A percentile compares a stretch with the other conserved stretches of the same genome.
These are phyloP conservation scores for Ceratobasidium theobromae DNA, from an alignment of 1,284 basidiomycete genomes.

Conservation along the genomic window DNA sequence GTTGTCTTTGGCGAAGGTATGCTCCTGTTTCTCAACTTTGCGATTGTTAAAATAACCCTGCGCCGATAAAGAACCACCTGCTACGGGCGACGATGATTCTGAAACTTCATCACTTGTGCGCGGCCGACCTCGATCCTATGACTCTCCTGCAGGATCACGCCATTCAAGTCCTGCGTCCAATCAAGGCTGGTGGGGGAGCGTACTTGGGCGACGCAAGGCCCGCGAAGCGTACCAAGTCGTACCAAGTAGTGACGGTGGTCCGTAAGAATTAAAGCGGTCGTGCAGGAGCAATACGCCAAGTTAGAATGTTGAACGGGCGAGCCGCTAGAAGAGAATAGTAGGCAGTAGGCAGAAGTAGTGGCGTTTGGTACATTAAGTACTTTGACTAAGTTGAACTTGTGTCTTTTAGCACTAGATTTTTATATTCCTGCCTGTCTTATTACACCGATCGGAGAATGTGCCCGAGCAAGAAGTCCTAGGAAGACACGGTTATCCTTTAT, in stretches of 20 bases:
- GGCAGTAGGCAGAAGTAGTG: not conserved
- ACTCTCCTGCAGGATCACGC: constrained; percentile 43
- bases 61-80: constrained; percentile 33
- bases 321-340: not conserved
- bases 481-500: too few species aligned
- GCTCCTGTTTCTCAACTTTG: not conserved
- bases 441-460: not conserved
- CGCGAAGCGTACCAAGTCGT: constrained; percentile 58
- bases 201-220: constrained; percentile 53
- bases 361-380: not conserved
- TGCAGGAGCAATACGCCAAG: not conserved
- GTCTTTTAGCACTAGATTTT: not conserved
- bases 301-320: not conserved
- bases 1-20: constrained; percentile 53
- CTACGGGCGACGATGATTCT: constrained; percentile 72
- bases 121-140: constrained; percentile 39
- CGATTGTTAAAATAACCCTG: not conserved
- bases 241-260: not conserved
- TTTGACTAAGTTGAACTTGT: not conserved
- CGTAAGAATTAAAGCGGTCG: constrained; percentile 7
- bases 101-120: constrained; percentile 61
- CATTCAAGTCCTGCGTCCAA: constrained; percentile 39
- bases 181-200: constrained; percentile 53
- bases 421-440: not conserved
- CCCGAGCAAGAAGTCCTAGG: too few species aligned